These are phyloP conservation scores for Citrus unshiu DNA, from an alignment of 345 rosid species.

Conservation along the genomic window DNA sequence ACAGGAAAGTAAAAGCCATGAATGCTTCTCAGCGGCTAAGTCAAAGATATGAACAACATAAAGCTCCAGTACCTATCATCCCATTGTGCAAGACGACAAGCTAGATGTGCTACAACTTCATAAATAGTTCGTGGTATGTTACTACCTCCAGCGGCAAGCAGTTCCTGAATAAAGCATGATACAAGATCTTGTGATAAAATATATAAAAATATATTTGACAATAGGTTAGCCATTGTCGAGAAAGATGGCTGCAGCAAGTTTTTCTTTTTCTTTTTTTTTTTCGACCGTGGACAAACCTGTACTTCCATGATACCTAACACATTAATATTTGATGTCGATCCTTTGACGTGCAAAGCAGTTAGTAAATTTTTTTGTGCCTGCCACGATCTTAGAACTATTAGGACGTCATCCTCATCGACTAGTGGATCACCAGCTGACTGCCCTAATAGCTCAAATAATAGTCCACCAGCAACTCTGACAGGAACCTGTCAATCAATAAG, in stretches of 20 bases:
- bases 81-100: constrained; percentile 60
- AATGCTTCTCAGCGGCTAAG: neutral
- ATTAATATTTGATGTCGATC: constrained; percentile 36
- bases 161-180: constrained; percentile 34
- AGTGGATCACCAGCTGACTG: constrained; percentile 66
- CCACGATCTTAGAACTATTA: constrained; percentile 63
- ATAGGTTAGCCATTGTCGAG: neutral
- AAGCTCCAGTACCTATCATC: constrained; percentile 53
- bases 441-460: constrained; percentile 67
- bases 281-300: constrained; percentile 39
- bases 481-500: constrained; percentile 45
- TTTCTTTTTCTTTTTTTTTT: neutral
- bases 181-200: neutral
- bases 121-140: constrained; percentile 43
- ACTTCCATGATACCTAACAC: constrained; percentile 58
- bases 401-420: constrained; percentile 56
- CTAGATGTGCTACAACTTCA: constrained; percentile 59
- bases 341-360: constrained; percentile 57
- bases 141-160: constrained; percentile 49
- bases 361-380: constrained; percentile 51
- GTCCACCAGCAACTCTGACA: constrained; percentile 61
- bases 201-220: neutral
- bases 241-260: neutral
- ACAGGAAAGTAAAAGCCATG: neutral
- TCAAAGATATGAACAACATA: neutral